A percentile compares a stretch with the other conserved stretches of the same genome.
These are phyloP conservation scores for Scenedesmus sp. DNA, from an alignment of 163 green algal species.

Conservation along the genomic window DNA sequence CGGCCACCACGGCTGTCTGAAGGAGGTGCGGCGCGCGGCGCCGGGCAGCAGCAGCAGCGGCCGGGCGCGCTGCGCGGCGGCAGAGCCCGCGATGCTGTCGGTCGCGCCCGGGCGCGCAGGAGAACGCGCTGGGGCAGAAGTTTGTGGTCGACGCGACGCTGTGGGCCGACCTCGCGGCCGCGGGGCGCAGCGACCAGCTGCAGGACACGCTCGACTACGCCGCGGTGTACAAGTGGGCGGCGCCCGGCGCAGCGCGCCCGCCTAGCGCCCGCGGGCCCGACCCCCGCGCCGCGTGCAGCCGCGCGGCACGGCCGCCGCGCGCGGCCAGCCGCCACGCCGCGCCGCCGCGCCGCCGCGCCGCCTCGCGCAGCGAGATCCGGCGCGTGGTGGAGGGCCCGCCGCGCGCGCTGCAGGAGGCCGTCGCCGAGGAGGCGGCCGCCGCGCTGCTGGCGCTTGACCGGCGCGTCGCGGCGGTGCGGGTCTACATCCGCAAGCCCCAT, in stretches of 20 bases:
- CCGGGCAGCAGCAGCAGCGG: background rate
- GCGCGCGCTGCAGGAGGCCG: constrained; percentile 71
- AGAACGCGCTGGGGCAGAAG: constrained; percentile 84
- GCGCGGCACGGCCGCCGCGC: too few relatives aligned
- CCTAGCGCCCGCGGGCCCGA: too few relatives aligned
- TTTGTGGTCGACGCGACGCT: constrained; percentile 83
- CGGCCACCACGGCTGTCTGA: constrained; percentile 81
- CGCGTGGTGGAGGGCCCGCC: constrained; percentile 71
- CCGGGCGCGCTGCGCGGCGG: too few relatives aligned
- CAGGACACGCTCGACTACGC: constrained; percentile 81
- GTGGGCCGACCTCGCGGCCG: constrained; percentile 55
- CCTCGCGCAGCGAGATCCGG: constrained; percentile 48
- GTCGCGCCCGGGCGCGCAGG: constrained; percentile 50
- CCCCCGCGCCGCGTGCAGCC: too few relatives aligned
- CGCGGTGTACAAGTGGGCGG: constrained; percentile 65
- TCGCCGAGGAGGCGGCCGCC: constrained; percentile 68
- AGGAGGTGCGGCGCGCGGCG: constrained; percentile 61
- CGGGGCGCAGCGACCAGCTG: constrained; percentile 73
- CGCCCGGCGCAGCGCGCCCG: too few relatives aligned
- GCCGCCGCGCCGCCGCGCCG: background rate
- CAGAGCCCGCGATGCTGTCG: too few relatives aligned
- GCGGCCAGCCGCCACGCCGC: background rate
- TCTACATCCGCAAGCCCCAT: constrained; percentile 82
- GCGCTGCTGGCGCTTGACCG: constrained; percentile 58
- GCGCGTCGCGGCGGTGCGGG: constrained; percentile 53